A percentile compares a stretch with the other conserved stretches of the same genome.
Conservation (phyloP, 192 early-diverging fungal species). For the Thamnidium elegans region DNA sequence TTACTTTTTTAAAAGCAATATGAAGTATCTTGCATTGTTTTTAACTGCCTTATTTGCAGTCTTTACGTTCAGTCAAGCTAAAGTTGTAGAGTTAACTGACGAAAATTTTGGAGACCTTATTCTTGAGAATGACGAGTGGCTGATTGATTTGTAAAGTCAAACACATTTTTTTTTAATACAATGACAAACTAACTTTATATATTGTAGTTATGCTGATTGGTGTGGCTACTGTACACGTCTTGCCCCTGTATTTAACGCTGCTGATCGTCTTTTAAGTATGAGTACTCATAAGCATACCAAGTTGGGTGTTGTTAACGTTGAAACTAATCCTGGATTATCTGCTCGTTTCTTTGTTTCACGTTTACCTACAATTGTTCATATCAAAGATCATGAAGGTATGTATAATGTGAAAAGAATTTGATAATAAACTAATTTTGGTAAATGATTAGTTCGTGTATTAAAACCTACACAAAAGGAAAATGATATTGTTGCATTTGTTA, state of each 20-base stretch:
- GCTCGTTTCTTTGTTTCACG: constrained; percentile 35
- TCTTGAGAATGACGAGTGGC: constrained; percentile 21
- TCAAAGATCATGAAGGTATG: constrained; percentile 34
- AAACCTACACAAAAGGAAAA: background rate
- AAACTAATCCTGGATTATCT: constrained; percentile 30
- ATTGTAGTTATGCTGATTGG: constrained; percentile 31
- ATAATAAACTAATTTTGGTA: background rate
- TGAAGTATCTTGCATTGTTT: too few species aligned
- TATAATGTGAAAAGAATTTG: background rate
- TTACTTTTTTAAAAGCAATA: too few species aligned
- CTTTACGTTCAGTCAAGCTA: background rate
- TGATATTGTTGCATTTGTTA: constrained; percentile 3
- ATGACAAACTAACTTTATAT: background rate
- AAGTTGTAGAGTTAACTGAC: constrained; percentile 20
- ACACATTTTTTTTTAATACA: background rate
- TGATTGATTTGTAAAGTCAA: constrained; percentile 28
- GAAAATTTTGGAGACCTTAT: constrained; percentile 20
- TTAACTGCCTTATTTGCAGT: too few species aligned
- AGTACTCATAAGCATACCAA: constrained; percentile 1
- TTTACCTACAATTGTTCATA: constrained; percentile 33
- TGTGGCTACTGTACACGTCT: constrained; percentile 31
- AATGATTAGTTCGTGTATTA: constrained; percentile 15
- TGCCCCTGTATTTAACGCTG: constrained; percentile 16
- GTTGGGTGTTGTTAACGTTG: constrained; percentile 27
- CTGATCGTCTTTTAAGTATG: background rate